Base-by-base conservation (phyloP, 768 basidiomycete species). In the Baorangia bicolor region DNA sequence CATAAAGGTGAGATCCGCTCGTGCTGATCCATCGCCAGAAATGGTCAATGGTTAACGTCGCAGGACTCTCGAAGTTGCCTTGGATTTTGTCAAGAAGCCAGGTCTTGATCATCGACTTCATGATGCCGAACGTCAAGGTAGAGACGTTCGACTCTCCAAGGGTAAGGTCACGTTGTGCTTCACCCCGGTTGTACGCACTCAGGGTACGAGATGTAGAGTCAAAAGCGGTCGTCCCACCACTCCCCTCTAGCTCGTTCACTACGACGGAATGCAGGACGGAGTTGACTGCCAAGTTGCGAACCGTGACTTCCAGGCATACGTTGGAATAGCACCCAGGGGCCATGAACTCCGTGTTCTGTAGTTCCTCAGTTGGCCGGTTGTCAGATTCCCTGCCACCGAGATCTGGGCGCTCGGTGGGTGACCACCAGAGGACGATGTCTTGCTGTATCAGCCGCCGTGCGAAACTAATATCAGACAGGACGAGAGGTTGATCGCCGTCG, bases 21-120 rank as follows among this genome's bases (percentile, higher is more conserved):
- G 93, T 93, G 69, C 87, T 90, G 60, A 97, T 82, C 97, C 97
- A 99, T 40, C 97, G 80, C 94, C 95, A 98, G 75, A 98, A 98
- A 72, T 98, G 94, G 64, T 95, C 91, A 49, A 97, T 81, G 3
- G 86, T 84, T 3, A 90, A 64, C 2, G 81, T 79, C 1, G 90
- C 86, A 0, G 87, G 85, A 55, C 84, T 82, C 14, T 82, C 79
- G 31, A 81, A 82, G 60, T 86, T 80, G 57, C 80, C 75, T 60
- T 84, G 84, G 49, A 93, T 83, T 64, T 90, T 88, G 69, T 98
- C 93, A 25, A 94, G 78, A 41, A 94, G 83, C 97, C 97, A 98
- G 0, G 79, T 74, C 68, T 92, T 94, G 64, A 98, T 81, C 88
- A 98, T 90, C 21, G 81, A 75, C 66, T 92, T 94, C 55, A 98